Evolutionary conservation across 257 asterid genomes (phyloP).

Genomic region (Hygrophila difformis): DNA sequence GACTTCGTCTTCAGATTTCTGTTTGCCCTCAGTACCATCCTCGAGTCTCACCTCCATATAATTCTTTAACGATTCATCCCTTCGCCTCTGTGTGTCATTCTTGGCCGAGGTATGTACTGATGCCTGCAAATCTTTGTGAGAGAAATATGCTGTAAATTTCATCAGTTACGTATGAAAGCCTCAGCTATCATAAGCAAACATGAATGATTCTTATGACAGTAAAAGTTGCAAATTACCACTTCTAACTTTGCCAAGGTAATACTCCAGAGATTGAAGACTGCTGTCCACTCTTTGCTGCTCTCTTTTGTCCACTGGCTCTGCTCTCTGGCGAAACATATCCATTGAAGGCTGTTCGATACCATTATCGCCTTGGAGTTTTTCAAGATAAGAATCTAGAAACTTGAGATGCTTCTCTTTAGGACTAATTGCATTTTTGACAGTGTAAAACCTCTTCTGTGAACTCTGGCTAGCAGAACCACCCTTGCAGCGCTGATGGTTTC

Average conservation of each 20-base stretch:
- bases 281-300: conserved; percentile 22
- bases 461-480: not conserved
- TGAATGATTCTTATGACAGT: not conserved
- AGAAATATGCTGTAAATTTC: not conserved
- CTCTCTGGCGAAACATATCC: conserved; percentile 15
- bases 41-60: conserved; percentile 27
- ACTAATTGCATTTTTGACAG: conserved; percentile 22
- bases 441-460: not conserved
- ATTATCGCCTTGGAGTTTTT: conserved; percentile 35
- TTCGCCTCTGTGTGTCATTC: conserved; percentile 20
- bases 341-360: conserved; percentile 20
- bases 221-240: conserved; percentile 26
- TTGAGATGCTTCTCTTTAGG: conserved; percentile 49
- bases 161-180: not conserved
- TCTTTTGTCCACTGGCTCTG: conserved; percentile 12
- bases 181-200: conserved; percentile 6
- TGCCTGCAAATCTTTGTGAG: conserved; percentile 18
- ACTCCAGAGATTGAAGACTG: conserved; percentile 35
- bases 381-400: conserved; percentile 53
- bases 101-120: conserved; percentile 15
- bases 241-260: conserved; percentile 35
- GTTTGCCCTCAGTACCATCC: conserved; percentile 13
- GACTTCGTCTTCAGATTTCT: conserved; percentile 31
- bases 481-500: conserved; percentile 9
- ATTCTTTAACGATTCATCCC: conserved; percentile 19